A percentile compares a stretch with the other conserved stretches of the same genome.
Evolutionary conservation across 2,329 filamentous ascomycete species (phyloP).

Genomic region (Moelleriella libera): DNA sequence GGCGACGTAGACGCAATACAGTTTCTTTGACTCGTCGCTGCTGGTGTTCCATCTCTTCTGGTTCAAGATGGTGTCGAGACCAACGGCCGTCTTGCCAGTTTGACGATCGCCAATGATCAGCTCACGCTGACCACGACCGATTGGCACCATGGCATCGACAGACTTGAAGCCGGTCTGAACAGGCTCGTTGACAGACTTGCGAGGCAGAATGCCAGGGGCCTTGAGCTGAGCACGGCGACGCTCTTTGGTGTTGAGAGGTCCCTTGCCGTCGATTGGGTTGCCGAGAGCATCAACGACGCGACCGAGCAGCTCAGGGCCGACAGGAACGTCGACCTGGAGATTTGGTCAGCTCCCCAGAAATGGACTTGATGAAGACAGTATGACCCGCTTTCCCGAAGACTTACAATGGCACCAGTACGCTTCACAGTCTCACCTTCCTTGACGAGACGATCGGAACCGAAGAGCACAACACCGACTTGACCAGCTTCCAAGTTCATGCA

Average conservation of each 20-base stretch:
- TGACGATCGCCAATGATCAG: conserved; percentile 99
- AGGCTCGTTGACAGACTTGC: conserved; percentile 93
- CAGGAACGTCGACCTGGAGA: conserved; percentile 84
- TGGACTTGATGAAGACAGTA: neutral
- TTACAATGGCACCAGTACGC: conserved; percentile 98
- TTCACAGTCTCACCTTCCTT: conserved; percentile 99
- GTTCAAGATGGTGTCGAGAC: conserved; percentile 96
- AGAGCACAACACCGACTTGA: conserved; percentile 99
- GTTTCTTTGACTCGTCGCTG: conserved; percentile 90
- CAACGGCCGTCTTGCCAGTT: conserved; percentile 98
- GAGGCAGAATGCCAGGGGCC: conserved; percentile 95
- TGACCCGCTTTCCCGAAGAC: conserved; percentile 20
- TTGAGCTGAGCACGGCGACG: conserved; percentile 96
- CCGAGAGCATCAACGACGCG: conserved; percentile 98
- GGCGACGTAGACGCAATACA: conserved; percentile 99
- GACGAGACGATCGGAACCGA: conserved; percentile 99
- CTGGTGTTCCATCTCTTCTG: conserved; percentile 94
- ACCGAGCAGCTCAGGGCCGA: conserved; percentile 83
- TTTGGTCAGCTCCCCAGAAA: neutral
- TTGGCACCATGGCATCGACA: conserved; percentile 98
- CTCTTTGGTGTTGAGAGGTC: conserved; percentile 83
- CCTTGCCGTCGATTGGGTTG: conserved; percentile 99
- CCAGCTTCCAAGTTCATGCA: conserved; percentile 99
- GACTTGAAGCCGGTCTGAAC: conserved; percentile 99
- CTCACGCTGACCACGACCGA: conserved; percentile 99